Conservation (phyloP, 176 grass and related monocot species). For the Oryza punctata region DNA sequence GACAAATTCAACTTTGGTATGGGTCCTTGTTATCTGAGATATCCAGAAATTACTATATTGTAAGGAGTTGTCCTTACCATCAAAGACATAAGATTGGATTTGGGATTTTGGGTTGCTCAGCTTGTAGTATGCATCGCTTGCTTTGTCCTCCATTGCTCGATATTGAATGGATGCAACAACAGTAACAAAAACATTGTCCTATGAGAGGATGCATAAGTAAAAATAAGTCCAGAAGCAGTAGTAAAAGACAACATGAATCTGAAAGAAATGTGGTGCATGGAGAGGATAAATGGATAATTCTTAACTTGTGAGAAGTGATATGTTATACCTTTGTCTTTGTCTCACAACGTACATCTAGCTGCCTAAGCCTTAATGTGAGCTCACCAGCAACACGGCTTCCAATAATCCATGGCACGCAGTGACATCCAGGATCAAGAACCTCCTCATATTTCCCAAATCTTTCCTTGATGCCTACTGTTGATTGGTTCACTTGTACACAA, state of each 20-base stretch:
- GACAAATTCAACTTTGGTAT: not conserved
- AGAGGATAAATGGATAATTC: slow-evolving; percentile 11
- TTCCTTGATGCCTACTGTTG: slow-evolving; percentile 62
- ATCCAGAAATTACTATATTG: not conserved
- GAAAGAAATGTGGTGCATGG: not conserved
- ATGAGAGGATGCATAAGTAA: not conserved
- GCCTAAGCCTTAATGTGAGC: slow-evolving; percentile 46
- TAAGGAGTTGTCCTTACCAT: slow-evolving; percentile 43
- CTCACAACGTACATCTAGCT: slow-evolving; percentile 53
- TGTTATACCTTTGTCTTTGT: slow-evolving; percentile 60
- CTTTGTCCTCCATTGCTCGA: slow-evolving; percentile 56
- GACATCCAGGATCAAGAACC: slow-evolving; percentile 61
- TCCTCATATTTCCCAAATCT: slow-evolving; percentile 65
- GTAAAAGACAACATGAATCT: slow-evolving; percentile 15
- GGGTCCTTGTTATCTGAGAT: not conserved
- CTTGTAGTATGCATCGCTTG: slow-evolving; percentile 64
- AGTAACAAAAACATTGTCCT: slow-evolving; percentile 76
- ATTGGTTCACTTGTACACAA: slow-evolving; percentile 68
- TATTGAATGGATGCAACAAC: slow-evolving; percentile 78
- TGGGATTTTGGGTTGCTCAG: slow-evolving; percentile 60
- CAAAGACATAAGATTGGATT: slow-evolving; percentile 78
- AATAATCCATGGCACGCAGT: slow-evolving; percentile 61
- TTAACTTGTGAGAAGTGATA: not conserved
- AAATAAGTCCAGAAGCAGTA: not conserved
- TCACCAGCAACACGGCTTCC: slow-evolving; percentile 36